Conservation (phyloP, 768 basidiomycete genomes). For the Leccinum ochraceum region DNA sequence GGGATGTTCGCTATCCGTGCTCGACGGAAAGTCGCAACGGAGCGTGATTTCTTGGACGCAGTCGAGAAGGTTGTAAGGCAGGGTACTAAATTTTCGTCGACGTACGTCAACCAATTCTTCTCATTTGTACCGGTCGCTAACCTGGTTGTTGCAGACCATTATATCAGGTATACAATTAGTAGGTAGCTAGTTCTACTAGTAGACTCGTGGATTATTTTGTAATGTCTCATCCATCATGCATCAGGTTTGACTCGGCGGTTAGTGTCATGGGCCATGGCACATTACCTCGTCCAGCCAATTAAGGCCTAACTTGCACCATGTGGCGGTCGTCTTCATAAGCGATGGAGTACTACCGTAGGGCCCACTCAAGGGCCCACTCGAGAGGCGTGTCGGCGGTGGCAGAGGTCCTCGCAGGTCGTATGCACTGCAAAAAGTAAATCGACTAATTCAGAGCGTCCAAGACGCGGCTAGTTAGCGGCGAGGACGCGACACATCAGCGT, state of each 20-base stretch:
- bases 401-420: no score
- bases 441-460: no score
- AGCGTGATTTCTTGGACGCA: slow-evolving; percentile 95
- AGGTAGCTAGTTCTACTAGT: slow-evolving; percentile 1
- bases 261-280: neutral
- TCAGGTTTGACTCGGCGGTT: neutral
- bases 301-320: neutral
- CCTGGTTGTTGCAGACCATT: slow-evolving; percentile 55
- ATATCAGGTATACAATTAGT: slow-evolving; percentile 93
- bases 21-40: slow-evolving; percentile 93
- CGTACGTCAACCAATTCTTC: slow-evolving; percentile 52
- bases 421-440: no score
- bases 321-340: slow-evolving; percentile 16
- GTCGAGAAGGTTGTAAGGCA: slow-evolving; percentile 99
- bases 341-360: neutral
- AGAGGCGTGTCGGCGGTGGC: no score
- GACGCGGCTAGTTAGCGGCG: no score
- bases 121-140: neutral
- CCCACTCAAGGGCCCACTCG: no score
- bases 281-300: neutral
- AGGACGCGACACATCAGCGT: no score
- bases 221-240: slow-evolving; percentile 6
- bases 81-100: slow-evolving; percentile 97
- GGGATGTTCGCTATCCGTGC: slow-evolving; percentile 99
- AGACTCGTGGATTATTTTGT: slow-evolving; percentile 17